Evolutionary conservation across 345 rosid species (phyloP).

Genomic region (Physaria fendleri): DNA sequence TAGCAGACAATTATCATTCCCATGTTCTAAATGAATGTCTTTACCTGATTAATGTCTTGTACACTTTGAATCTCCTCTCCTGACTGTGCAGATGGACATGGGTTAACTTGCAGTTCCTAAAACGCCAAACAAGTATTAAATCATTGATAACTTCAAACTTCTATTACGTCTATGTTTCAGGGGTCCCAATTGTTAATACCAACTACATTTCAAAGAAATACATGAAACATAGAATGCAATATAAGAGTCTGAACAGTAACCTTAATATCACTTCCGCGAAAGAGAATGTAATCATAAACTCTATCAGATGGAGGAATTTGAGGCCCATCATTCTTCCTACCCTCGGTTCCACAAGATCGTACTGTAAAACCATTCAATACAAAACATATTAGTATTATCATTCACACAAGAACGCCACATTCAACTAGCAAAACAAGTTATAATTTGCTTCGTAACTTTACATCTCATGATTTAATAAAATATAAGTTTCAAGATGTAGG

Average conservation of each 20-base stretch:
- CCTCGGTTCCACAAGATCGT: conserved; percentile 59
- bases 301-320: conserved; percentile 45
- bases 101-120: conserved; percentile 90
- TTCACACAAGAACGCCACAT: not conserved
- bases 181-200: not conserved
- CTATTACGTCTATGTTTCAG: not conserved
- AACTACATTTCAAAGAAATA: not conserved
- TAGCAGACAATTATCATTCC: not conserved
- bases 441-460: not conserved
- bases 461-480: not conserved
- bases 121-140: not conserved
- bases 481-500: not conserved
- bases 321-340: conserved; percentile 51
- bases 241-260: conserved; percentile 21
- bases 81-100: conserved; percentile 63
- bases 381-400: not conserved
- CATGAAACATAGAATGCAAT: not conserved
- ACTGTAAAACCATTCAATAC: conserved; percentile 31
- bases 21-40: not conserved
- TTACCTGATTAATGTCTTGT: conserved; percentile 14
- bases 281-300: conserved; percentile 50
- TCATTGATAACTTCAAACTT: not conserved
- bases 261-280: conserved; percentile 61
- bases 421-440: not conserved
- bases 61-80: conserved; percentile 19